phyloP scores from a whole-genome alignment of 495 filamentous ascomycete genomes.

The Venustampulla echinocandica region DNA sequence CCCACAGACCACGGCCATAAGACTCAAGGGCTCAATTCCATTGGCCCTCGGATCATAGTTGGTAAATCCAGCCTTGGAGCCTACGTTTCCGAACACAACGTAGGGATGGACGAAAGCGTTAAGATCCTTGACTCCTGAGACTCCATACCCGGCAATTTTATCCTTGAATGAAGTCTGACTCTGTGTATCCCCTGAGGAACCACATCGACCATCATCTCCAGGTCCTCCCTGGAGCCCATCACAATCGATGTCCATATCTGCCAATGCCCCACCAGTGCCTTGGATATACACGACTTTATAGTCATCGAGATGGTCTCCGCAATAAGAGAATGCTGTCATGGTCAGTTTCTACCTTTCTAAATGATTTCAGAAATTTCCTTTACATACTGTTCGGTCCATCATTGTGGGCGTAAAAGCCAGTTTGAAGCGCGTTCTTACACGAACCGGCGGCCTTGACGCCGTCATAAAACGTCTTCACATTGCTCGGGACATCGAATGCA shows the following conservation, averaged over 20 bases:
- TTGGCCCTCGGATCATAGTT: conserved; percentile 34
- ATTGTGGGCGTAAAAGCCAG: not conserved
- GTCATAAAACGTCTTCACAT: not conserved
- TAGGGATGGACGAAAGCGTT: conserved; percentile 55
- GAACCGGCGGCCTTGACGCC: not conserved
- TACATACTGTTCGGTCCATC: not conserved
- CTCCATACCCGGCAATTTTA: conserved; percentile 25
- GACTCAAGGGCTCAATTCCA: conserved; percentile 49
- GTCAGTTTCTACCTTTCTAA: not conserved
- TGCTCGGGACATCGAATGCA: not conserved
- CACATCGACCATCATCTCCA: conserved; percentile 35
- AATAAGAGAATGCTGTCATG: conserved; percentile 18
- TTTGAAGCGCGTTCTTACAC: not conserved
- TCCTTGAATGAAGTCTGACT: conserved; percentile 46
- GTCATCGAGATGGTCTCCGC: conserved; percentile 65
- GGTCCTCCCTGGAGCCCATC: conserved; percentile 45
- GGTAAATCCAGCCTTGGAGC: conserved; percentile 31
- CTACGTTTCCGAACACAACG: conserved; percentile 56
- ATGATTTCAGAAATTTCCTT: not conserved
- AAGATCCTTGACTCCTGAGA: conserved; percentile 45
- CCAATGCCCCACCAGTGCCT: not conserved
- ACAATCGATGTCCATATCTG: conserved; percentile 62
- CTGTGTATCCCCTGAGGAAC: conserved; percentile 43
- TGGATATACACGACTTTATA: conserved; percentile 1
- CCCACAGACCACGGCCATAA: conserved; percentile 54